Evolutionary conservation across 371 early-diverging fungal genomes (phyloP), one percentile per base, ranked within the genome.

Genomic region (Mucor circinelloides): DNA sequence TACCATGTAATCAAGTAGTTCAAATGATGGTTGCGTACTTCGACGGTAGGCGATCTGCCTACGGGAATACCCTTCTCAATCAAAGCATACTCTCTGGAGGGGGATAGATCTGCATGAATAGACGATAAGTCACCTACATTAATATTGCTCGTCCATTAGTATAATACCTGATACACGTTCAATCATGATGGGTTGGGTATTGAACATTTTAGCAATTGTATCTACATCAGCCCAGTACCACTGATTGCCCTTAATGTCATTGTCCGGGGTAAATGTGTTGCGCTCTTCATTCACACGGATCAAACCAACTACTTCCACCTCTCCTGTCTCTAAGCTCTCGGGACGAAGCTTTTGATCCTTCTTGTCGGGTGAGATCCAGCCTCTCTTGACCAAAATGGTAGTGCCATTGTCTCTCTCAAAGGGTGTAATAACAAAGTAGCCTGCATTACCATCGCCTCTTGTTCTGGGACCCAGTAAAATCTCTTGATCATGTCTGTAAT

Each of bases 1-100:
- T 87, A 93, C 97, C 97, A 97, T 10, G 95, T 96, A 34, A 95
- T 79, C 46, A 93, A 86, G 61, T 97, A 97, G 73, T 92, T 89
- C 31, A 93, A 71, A 75, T 97, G 97, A 71, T 90, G 87, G 76
- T 97, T 97, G 27, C 91, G 83, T 28, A 96, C 80, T 48, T 91
- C 92, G 10, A 95, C 88, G 6, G 81, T 78, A 30, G 90, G 84
- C 1, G 87, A 82, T 50, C 91, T 84, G 19, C 93, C 90, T 3
- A 94, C 82, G 0, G 95, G 95, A 34, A 91, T 83, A 17, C 90
- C 90, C 34, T 79, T 77, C 50, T 85, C 83, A 46, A 86, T 85
- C 58, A 85, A 73, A 15, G 75, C 71, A 68, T 84, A 61, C 57
- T 86, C 77, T 67, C 71, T 68, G 60, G 67, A 74, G 2, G 79